phyloP scores from a whole-genome alignment of 139 green algal species.

The Picochlorum sp. region DNA sequence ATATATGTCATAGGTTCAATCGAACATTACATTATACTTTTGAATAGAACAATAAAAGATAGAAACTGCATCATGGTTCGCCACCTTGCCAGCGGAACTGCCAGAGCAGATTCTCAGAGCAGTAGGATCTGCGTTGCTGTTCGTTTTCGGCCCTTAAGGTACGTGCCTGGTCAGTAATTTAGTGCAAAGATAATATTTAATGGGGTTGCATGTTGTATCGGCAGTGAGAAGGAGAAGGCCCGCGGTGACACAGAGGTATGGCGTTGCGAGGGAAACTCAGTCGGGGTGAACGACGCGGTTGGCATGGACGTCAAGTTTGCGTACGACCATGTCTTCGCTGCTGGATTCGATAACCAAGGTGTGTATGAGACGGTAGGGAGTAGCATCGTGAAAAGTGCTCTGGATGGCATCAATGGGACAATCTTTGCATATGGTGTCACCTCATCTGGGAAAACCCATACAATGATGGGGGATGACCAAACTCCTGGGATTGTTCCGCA shows the following conservation, averaged over 20 bases:
- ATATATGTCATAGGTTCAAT: too few species aligned
- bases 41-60: too few species aligned
- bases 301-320: constrained; percentile 38
- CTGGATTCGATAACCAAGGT: constrained; percentile 37
- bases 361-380: constrained; percentile 48
- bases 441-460: constrained; percentile 86
- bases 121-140: constrained; percentile 33
- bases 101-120: not conserved
- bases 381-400: constrained; percentile 47
- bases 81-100: not conserved
- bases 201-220: not conserved
- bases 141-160: constrained; percentile 43
- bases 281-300: constrained; percentile 38
- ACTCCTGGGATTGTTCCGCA: constrained; percentile 69
- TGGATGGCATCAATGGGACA: constrained; percentile 86
- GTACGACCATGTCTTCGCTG: constrained; percentile 75
- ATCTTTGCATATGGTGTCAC: constrained; percentile 97
- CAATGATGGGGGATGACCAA: constrained; percentile 73
- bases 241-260: constrained; percentile 58
- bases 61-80: not conserved
- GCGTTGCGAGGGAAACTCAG: constrained; percentile 48
- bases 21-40: too few species aligned
- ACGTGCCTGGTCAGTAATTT: not conserved
- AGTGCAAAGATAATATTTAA: too few species aligned
- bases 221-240: constrained; percentile 59